Base-by-base conservation (phyloP, 441 rosid genomes). In the Euphorbia schlechtendalii region DNA sequence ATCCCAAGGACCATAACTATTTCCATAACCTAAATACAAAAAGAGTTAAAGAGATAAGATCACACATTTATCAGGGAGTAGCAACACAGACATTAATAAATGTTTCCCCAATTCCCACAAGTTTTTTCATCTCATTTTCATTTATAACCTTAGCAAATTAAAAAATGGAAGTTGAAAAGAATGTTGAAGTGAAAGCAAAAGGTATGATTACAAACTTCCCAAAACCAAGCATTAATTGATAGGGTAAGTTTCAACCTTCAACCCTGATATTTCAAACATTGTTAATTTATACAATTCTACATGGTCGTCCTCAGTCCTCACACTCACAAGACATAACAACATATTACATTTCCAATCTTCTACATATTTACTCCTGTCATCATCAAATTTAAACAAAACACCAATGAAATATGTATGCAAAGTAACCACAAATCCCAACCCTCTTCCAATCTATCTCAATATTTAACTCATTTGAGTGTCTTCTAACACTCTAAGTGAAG, bases 1-100 rank as follows among this genome's bases (percentile, higher is more conserved):
- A 80, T 78, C 86, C 88, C 85, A 83, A 59, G 66, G n/a, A 24
- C 72, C 80, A 53, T 66, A 61, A 64, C 49, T 70, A 43, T 78
- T 77, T 45, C 79, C 79, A 74, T 83, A 82, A 53, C 81, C 91
- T 86, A 76, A 71, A 73, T n/a, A 52, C 69, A 62, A 62, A 30
- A 67, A 61, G 17, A n/a, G n/a, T n/a, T n/a, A n/a, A n/a, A n/a
- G n/a, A n/a, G n/a, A n/a, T n/a, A n/a, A n/a, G n/a, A n/a, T n/a
- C n/a, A n/a, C n/a, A n/a, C n/a, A n/a, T n/a, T n/a, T n/a, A n/a
- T n/a, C n/a, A n/a, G n/a, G n/a, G n/a, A n/a, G n/a, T n/a, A n/a
- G n/a, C n/a, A n/a, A n/a, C n/a, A n/a, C n/a, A n/a, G n/a, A n/a
- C n/a, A n/a, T n/a, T n/a, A n/a, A n/a, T n/a, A n/a, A n/a, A n/a